Evolutionary conservation across 495 filamentous ascomycete genomes (phyloP).

Genomic region (Lasiosphaeris hirsuta): DNA sequence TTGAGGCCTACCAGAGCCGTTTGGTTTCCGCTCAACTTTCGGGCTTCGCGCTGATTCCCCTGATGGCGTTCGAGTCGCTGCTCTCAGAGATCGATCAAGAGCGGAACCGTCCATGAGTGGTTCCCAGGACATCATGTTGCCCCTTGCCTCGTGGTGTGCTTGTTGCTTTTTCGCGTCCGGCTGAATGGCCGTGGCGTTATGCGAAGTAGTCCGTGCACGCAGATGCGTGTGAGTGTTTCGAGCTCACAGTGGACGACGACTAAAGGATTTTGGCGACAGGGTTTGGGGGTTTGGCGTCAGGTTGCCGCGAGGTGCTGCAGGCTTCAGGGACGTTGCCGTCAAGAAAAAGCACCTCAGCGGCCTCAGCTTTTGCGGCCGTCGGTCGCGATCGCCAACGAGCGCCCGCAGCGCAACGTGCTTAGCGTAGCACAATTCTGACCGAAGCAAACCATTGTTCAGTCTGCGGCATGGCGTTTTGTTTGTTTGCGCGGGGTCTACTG

Average conservation of each 20-base stretch:
- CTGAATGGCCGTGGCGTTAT: constrained; percentile 28
- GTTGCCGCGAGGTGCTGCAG: constrained; percentile 17
- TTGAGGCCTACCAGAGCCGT: background rate
- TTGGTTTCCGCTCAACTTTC: too few relatives aligned
- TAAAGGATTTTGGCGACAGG: constrained; percentile 14
- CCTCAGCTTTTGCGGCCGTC: too few relatives aligned
- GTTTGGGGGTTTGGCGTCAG: constrained; percentile 14
- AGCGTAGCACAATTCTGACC: too few relatives aligned
- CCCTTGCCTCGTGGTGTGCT: background rate
- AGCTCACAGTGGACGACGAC: constrained; percentile 20
- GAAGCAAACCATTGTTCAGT: too few relatives aligned
- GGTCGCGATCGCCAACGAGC: too few relatives aligned
- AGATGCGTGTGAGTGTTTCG: constrained; percentile 20
- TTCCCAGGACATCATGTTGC: background rate
- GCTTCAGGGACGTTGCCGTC: constrained; percentile 17
- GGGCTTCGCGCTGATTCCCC: background rate
- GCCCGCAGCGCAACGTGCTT: too few relatives aligned
- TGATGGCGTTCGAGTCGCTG: background rate
- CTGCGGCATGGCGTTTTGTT: too few relatives aligned
- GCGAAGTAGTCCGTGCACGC: constrained; percentile 27
- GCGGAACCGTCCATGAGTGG: background rate
- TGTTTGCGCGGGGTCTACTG: too few relatives aligned
- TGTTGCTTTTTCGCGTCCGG: constrained; percentile 12
- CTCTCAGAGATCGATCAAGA: background rate
- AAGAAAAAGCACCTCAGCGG: constrained; percentile 3